Conservation (phyloP, 768 basidiomycete genomes). For the Leucocoprinus leucothites region DNA sequence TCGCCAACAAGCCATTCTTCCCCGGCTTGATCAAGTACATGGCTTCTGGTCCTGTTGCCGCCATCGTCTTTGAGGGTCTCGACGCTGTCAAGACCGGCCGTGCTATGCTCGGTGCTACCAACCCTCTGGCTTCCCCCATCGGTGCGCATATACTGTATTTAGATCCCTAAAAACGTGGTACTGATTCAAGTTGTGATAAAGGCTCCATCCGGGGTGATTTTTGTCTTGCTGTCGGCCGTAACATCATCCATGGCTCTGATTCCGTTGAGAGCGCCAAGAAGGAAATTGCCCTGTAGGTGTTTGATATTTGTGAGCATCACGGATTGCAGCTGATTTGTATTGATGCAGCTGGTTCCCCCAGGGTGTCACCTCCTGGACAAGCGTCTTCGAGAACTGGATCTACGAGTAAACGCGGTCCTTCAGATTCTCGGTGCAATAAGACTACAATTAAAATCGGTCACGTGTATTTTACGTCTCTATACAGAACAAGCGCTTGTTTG, state of each 20-base stretch:
- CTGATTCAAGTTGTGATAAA: conserved; percentile 24
- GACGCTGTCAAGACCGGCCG: conserved; percentile 95
- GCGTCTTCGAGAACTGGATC: conserved; percentile 66
- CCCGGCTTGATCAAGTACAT: conserved; percentile 95
- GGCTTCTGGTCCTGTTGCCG: conserved; percentile 93
- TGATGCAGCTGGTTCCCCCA: conserved; percentile 90
- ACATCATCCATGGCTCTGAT: conserved; percentile 92
- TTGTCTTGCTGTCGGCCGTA: conserved; percentile 91
- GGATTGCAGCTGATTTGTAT: conserved; percentile 3
- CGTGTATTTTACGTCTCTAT: conserved; percentile 13
- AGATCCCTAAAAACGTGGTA: background rate
- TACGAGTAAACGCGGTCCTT: conserved; percentile 57
- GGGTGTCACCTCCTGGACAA: conserved; percentile 69
- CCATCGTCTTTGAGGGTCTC: conserved; percentile 94
- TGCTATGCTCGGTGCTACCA: conserved; percentile 93
- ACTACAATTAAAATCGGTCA: conserved; percentile 9
- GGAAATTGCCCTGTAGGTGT: conserved; percentile 85
- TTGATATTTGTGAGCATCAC: background rate
- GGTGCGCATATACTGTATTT: conserved; percentile 45
- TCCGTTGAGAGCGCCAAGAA: conserved; percentile 87
- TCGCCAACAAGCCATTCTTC: conserved; percentile 94
- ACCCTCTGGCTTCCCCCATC: conserved; percentile 86
- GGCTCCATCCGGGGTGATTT: conserved; percentile 97
- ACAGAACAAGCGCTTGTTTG: conserved; percentile 14
- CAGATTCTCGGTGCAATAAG: background rate